A percentile compares a stretch with the other conserved stretches of the same genome.
Conservation (phyloP, 2,329 filamentous ascomycete genomes). For the Talaromyces sp. region DNA sequence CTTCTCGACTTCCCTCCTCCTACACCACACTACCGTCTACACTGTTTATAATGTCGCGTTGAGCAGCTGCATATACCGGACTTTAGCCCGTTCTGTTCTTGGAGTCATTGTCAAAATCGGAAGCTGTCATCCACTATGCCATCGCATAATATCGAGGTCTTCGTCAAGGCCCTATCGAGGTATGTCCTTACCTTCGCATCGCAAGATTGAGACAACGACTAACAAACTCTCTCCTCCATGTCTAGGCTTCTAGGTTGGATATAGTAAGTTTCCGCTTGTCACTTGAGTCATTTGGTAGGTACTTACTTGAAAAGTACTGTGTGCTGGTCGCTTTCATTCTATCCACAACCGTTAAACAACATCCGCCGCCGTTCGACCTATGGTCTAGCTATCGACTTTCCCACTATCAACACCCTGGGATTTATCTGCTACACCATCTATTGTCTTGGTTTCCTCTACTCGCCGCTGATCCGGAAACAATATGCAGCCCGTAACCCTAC, state of each 20-base stretch:
- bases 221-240: not conserved
- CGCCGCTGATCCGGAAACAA: conserved; percentile 71
- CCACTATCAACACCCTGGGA: conserved; percentile 65
- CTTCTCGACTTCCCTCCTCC: not conserved
- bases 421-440: conserved; percentile 70
- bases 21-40: not conserved
- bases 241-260: conserved; percentile 67
- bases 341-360: conserved; percentile 85
- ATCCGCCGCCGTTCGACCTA: conserved; percentile 71
- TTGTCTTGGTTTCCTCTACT: conserved; percentile 74
- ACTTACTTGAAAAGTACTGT: conserved; percentile 49
- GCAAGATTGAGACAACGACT: conserved; percentile 18
- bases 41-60: not conserved
- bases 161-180: conserved; percentile 45
- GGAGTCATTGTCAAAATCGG: not conserved
- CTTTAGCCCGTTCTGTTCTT: not conserved
- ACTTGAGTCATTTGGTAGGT: no score
- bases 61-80: not conserved
- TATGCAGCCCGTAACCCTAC: conserved; percentile 77
- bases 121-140: conserved; percentile 25
- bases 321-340: conserved; percentile 86
- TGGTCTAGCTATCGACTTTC: conserved; percentile 86
- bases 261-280: no score
- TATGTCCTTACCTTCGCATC: conserved; percentile 27
- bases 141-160: conserved; percentile 33